Evolutionary conservation across 495 filamentous ascomycete genomes (phyloP).

Genomic region (Xylaria acuta): DNA sequence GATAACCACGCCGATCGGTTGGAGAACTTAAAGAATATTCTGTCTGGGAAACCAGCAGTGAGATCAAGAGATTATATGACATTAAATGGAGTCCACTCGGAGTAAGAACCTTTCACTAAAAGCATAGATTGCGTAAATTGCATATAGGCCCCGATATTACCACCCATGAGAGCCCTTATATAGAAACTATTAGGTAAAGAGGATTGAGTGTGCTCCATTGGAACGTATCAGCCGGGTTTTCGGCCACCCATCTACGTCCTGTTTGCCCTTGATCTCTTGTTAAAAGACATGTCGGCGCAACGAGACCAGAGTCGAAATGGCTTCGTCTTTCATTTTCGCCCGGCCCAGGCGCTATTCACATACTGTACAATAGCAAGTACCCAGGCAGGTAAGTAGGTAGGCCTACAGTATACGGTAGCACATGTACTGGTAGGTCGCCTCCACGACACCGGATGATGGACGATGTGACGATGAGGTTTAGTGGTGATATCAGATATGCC

Average conservation of each 20-base stretch:
- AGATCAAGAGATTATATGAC: not conserved
- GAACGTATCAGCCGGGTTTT: not conserved
- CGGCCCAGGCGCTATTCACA: not conserved
- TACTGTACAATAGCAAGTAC: not conserved
- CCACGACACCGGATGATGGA: not conserved
- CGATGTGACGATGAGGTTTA: not conserved
- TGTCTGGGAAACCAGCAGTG: not conserved
- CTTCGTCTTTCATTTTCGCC: not conserved
- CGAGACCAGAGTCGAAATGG: not conserved
- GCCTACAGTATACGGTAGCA: not conserved
- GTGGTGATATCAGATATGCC: not conserved
- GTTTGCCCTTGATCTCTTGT: not conserved
- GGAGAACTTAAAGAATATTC: too few species aligned
- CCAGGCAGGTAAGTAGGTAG: not conserved
- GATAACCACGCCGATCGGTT: not conserved
- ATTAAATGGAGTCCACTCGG: too few species aligned
- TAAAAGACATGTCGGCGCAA: not conserved
- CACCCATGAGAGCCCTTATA: not conserved
- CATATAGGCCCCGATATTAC: not conserved
- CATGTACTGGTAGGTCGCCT: not conserved
- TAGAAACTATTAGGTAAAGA: not conserved
- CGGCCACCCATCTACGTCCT: not conserved
- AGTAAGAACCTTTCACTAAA: not conserved
- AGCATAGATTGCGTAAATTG: not conserved
- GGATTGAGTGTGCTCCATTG: not conserved